Base-by-base conservation (phyloP, 2,329 filamentous ascomycete genomes). In the Trichoderma sp. region DNA sequence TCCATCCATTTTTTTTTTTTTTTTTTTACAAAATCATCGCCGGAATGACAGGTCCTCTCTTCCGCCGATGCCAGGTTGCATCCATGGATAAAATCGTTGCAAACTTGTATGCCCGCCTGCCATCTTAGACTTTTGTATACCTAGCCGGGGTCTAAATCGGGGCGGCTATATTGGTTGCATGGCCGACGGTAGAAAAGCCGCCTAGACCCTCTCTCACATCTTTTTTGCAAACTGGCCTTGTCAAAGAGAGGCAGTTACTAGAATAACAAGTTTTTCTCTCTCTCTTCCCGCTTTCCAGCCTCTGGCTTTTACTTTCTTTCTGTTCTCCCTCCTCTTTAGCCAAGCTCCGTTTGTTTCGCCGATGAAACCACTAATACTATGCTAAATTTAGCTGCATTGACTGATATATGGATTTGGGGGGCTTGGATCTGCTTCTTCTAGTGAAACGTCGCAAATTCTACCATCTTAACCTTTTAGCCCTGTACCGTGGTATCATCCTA, bases 201-300 rank as follows among this genome's bases (percentile, higher is more conserved):
- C 46, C 26, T 24, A 18, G 30, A 24, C 46, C 59, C 49, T 39
- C n/a, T 52, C 37, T 54, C 24, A 21, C 18, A 26, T 64, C 46
- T 39, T 54, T 10, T 43, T 55, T 55, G 60, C 60, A 64, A 55
- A 24, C 37, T 37, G 60, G 26, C 51, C 61, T 46, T 66, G 61
- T 66, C 61, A 5, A 43, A 66, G 61, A 66, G 52, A 58, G 51
- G 60, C 60, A 64, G 60, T 51, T 64, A 55, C 18, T 26, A 2
- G 16, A 13, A 14, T 5, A n/a, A 3, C 39, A 43, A n/a, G 39
- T 18, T 5, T n/a, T 8, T n/a, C 16, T 43, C 18, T 43, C 18
- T 43, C 1, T 52, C 26, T 54, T 21, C 14, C 13, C n/a, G n/a
- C 26, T 54, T 54, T 8, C 16, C 16, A 16, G 7, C 51, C 51